These are phyloP conservation scores for Ogataea trehaloabstinens DNA, from an alignment of 805 yeast species.

Conservation along the genomic window DNA sequence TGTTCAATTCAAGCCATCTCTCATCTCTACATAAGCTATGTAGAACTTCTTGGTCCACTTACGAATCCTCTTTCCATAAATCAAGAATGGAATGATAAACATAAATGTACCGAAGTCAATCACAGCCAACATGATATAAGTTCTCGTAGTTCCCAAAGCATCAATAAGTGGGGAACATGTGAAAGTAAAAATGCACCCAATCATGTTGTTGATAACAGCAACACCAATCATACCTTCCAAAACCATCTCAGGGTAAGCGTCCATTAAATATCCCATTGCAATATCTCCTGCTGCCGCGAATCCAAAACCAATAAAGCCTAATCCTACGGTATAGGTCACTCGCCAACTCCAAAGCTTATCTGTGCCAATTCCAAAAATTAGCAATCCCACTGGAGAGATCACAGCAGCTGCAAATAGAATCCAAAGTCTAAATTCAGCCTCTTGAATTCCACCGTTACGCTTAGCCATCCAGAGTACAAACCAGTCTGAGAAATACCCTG, in stretches of 20 bases:
- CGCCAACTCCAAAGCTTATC: slow-evolving; percentile 53
- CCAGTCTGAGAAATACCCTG: slow-evolving; percentile 58
- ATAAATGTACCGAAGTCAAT: slow-evolving; percentile 55
- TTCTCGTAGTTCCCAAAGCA: slow-evolving; percentile 53
- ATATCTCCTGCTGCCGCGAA: slow-evolving; percentile 73
- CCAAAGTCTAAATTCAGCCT: slow-evolving; percentile 64
- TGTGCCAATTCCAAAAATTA: slow-evolving; percentile 67
- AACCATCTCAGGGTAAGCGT: slow-evolving; percentile 65
- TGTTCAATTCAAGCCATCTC: slow-evolving; percentile 38
- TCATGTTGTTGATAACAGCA: slow-evolving; percentile 58
- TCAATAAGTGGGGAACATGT: slow-evolving; percentile 60
- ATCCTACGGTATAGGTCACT: slow-evolving; percentile 51
- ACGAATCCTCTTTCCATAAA: slow-evolving; percentile 35
- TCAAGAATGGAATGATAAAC: slow-evolving; percentile 45
- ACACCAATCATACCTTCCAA: slow-evolving; percentile 73
- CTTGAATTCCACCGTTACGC: slow-evolving; percentile 57
- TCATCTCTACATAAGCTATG: slow-evolving; percentile 48
- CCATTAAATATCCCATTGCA: slow-evolving; percentile 66
- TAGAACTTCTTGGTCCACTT: slow-evolving; percentile 57
- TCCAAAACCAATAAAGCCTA: slow-evolving; percentile 65
- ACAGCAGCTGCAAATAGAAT: slow-evolving; percentile 54
- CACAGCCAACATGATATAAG: slow-evolving; percentile 60
- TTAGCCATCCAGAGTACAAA: slow-evolving; percentile 62
- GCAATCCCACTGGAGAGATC: slow-evolving; percentile 59
- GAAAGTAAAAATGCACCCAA: slow-evolving; percentile 67